A percentile compares a stretch with the other conserved stretches of the same genome.
phyloP scores from a whole-genome alignment of 495 filamentous ascomycete genomes.

The Annulohypoxylon stygium region DNA sequence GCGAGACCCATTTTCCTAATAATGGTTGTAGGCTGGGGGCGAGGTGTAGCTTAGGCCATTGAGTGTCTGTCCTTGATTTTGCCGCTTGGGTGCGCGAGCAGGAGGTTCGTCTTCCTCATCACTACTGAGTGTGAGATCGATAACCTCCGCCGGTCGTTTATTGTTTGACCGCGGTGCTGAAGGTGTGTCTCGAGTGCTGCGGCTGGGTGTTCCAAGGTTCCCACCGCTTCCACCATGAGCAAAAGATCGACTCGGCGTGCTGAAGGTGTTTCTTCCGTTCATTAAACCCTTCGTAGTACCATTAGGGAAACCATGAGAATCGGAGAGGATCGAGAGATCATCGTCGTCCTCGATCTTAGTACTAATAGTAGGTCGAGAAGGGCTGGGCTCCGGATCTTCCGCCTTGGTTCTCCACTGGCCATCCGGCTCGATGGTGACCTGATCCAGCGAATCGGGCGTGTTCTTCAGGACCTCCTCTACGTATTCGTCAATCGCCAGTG shows the following conservation, averaged over 20 bases:
- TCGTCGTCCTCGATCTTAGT: conserved; percentile 71
- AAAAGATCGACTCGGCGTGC: conserved; percentile 37
- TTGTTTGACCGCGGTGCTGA: conserved; percentile 62
- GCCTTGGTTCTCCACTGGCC: conserved; percentile 74
- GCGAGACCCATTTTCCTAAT: conserved; percentile 16
- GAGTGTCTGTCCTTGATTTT: conserved; percentile 44
- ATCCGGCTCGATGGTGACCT: conserved; percentile 90
- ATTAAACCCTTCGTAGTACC: conserved; percentile 28
- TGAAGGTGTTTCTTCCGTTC: conserved; percentile 9
- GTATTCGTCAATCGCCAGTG: conserved; percentile 91
- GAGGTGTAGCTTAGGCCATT: conserved; percentile 18
- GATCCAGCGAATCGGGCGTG: conserved; percentile 77
- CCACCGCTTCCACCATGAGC: conserved; percentile 29
- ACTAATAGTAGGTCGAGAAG: conserved; percentile 48
- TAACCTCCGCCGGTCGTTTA: conserved; percentile 77
- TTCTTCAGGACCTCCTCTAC: conserved; percentile 84
- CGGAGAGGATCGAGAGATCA: conserved; percentile 70
- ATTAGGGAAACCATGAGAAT: conserved; percentile 33
- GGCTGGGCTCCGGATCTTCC: conserved; percentile 44
- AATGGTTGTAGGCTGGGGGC: conserved; percentile 12
- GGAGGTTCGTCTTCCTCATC: conserved; percentile 78
- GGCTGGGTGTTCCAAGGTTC: conserved; percentile 43
- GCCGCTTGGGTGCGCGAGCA: conserved; percentile 69
- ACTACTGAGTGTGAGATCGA: conserved; percentile 83
- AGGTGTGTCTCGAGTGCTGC: conserved; percentile 48